A percentile compares a stretch with the other conserved stretches of the same genome.
Conservation (phyloP, 2,329 filamentous ascomycete species). For the Madurella fahalii region DNA sequence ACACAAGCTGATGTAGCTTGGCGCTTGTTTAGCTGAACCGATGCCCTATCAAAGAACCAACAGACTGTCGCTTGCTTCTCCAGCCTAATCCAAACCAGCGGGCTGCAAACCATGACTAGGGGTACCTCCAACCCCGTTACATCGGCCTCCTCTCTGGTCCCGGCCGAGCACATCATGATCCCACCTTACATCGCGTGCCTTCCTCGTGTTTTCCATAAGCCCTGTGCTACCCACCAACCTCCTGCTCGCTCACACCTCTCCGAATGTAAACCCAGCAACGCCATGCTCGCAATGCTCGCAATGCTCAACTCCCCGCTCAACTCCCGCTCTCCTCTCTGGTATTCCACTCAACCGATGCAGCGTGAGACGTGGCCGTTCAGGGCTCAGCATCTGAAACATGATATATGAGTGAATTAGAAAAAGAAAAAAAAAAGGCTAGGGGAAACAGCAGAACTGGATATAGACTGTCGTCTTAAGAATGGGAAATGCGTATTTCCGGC, state of each 20-base stretch:
- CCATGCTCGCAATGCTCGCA: slow-evolving; percentile 7
- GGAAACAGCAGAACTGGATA: neutral
- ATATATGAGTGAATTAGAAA: slow-evolving; percentile 8
- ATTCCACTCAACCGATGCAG: neutral
- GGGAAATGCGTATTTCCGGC: slow-evolving; percentile 7
- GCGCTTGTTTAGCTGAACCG: neutral
- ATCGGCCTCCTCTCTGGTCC: neutral
- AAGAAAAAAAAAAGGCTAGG: slow-evolving; percentile 2
- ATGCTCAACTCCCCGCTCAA: neutral
- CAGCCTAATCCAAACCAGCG: too few relatives aligned
- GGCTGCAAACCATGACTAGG: too few relatives aligned
- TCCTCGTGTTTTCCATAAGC: neutral
- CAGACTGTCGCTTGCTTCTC: too few relatives aligned
- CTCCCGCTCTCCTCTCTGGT: neutral
- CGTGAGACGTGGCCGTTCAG: slow-evolving; percentile 1
- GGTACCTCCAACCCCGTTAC: too few relatives aligned
- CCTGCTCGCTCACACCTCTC: neutral
- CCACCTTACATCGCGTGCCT: too few relatives aligned
- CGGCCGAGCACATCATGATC: neutral
- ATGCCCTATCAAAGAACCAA: neutral
- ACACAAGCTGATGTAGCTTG: neutral
- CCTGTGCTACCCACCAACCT: neutral
- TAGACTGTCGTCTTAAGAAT: neutral
- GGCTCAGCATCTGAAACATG: neutral
- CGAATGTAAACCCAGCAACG: slow-evolving; percentile 5